Evolutionary conservation across 2,329 filamentous ascomycete species (phyloP).

Genomic region (Leptographium wingfieldii): DNA sequence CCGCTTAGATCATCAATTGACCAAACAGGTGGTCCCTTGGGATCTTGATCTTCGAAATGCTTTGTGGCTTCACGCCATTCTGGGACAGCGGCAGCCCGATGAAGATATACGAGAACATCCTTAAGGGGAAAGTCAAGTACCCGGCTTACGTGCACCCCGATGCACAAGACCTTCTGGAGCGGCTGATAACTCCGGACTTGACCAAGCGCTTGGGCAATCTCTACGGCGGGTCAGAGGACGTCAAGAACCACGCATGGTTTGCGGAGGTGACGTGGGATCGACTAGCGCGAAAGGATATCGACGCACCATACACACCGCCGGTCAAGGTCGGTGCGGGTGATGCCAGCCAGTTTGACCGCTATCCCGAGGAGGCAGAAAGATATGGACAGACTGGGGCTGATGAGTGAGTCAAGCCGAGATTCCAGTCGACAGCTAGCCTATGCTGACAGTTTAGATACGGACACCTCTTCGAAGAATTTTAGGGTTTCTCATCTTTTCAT

Average conservation of each 20-base stretch:
- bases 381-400: conserved; percentile 73
- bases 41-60: conserved; percentile 98
- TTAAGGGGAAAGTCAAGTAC: conserved; percentile 92
- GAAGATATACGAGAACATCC: conserved; percentile 99
- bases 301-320: conserved; percentile 92
- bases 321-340: conserved; percentile 90
- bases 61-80: conserved; percentile 97
- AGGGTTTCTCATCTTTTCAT: conserved; percentile 8
- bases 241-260: conserved; percentile 95
- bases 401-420: conserved; percentile 51
- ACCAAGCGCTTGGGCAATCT: conserved; percentile 93
- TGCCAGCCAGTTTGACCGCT: conserved; percentile 94
- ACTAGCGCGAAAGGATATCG: conserved; percentile 88
- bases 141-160: conserved; percentile 91
- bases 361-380: conserved; percentile 89
- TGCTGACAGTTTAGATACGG: conserved; percentile 41
- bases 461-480: conserved; percentile 66
- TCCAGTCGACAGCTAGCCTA: background rate
- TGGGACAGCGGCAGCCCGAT: conserved; percentile 97
- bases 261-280: conserved; percentile 96
- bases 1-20: background rate
- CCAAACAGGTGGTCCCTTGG: conserved; percentile 82
- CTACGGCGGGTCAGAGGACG: conserved; percentile 78
- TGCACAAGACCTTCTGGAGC: conserved; percentile 82
- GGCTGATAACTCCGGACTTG: conserved; percentile 85